Percentiles rank a stretch among this genome's conserved stretches.
Conservation (phyloP, 2,329 filamentous ascomycete genomes). For the Talaromyces sp. region DNA sequence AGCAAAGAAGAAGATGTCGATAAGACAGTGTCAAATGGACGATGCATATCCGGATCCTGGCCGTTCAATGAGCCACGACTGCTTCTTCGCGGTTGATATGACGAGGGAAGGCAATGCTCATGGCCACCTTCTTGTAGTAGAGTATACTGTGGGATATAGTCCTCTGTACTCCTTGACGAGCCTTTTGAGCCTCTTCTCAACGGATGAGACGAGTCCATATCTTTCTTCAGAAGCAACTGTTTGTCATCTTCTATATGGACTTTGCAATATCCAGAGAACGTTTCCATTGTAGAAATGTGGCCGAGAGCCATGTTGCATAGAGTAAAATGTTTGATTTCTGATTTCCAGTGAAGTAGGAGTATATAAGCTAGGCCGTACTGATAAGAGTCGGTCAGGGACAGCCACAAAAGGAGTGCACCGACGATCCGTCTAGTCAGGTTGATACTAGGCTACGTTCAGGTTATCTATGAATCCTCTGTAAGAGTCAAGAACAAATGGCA, state of each 20-base stretch:
- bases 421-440: background rate
- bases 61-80: background rate
- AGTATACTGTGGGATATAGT: background rate
- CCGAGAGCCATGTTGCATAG: background rate
- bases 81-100: background rate
- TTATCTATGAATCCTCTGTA: background rate
- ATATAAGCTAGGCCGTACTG: background rate
- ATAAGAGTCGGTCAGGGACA: slow-evolving; percentile 4
- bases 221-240: background rate
- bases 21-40: background rate
- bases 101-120: background rate
- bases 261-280: background rate
- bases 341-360: background rate
- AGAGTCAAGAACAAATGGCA: background rate
- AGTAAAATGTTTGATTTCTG: background rate
- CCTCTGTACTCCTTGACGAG: background rate
- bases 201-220: background rate
- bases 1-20: slow-evolving; percentile 6
- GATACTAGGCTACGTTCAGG: background rate
- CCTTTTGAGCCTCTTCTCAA: background rate
- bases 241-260: background rate
- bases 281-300: background rate
- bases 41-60: slow-evolving; percentile 6
- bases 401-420: background rate
- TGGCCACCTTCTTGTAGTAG: background rate